A percentile compares a stretch with the other conserved stretches of the same genome.
Evolutionary conservation across 2,329 filamentous ascomycete genomes (phyloP).

Genomic region (Diaporthe velutina): DNA sequence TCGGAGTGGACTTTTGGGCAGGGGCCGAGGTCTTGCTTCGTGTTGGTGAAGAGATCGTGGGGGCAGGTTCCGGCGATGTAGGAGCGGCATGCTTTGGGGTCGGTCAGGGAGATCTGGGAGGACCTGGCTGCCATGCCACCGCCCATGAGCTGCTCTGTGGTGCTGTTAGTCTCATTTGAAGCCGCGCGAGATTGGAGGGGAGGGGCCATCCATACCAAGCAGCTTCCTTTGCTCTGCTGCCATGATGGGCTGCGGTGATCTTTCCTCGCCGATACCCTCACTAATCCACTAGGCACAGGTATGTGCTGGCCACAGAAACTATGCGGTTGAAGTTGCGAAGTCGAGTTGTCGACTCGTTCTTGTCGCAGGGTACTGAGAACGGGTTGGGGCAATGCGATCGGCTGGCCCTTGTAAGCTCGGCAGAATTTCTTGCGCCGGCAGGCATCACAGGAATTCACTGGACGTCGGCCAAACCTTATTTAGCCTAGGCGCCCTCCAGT

Average conservation of each 20-base stretch:
- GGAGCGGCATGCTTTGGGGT: slow-evolving; percentile 94
- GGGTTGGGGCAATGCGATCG: slow-evolving; percentile 2
- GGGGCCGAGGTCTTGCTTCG: slow-evolving; percentile 94
- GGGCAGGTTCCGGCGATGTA: slow-evolving; percentile 95
- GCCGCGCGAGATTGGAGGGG: slow-evolving; percentile 11
- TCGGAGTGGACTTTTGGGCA: slow-evolving; percentile 93
- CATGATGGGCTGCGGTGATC: slow-evolving; percentile 65
- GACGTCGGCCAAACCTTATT: neutral
- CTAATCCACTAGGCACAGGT: neutral
- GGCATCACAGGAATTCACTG: slow-evolving; percentile 16
- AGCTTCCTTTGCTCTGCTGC: slow-evolving; percentile 98
- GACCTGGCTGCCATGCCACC: slow-evolving; percentile 79
- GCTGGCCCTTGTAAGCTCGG: slow-evolving; percentile 13
- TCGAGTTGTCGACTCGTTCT: neutral
- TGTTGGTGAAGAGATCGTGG: slow-evolving; percentile 99
- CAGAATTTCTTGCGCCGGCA: slow-evolving; percentile 48
- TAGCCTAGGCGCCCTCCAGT: neutral
- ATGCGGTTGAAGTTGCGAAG: neutral
- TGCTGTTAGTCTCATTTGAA: slow-evolving; percentile 46
- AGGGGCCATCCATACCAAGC: slow-evolving; percentile 69
- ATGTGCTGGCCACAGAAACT: neutral
- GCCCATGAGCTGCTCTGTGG: slow-evolving; percentile 98
- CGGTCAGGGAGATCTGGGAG: slow-evolving; percentile 87
- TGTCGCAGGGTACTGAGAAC: neutral
- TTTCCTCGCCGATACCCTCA: neutral